A percentile compares a stretch with the other conserved stretches of the same genome.
These are phyloP conservation scores for Trametes polyzona DNA, from an alignment of 1,284 basidiomycete genomes.

Conservation along the genomic window DNA sequence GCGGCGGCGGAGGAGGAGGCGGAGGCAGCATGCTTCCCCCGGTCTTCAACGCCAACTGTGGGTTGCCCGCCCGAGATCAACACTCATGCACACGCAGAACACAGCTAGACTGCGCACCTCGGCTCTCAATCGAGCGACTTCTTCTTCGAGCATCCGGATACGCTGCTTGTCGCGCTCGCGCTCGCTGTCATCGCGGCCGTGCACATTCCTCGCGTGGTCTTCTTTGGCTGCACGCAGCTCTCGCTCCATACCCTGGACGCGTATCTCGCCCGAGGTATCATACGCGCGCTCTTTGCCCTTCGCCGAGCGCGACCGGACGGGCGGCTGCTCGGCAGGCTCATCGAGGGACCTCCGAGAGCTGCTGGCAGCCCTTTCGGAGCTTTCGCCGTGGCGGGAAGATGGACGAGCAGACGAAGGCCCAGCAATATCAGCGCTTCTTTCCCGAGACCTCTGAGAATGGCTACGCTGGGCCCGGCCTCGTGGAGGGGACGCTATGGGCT, in stretches of 20 bases:
- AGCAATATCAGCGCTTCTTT: not conserved
- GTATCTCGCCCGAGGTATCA: slow-evolving; percentile 49
- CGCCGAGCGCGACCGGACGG: slow-evolving; percentile 14
- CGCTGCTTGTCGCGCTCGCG: slow-evolving; percentile 60
- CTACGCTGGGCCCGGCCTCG: slow-evolving; percentile 8
- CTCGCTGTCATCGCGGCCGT: slow-evolving; percentile 43
- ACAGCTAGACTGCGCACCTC: slow-evolving; percentile 66
- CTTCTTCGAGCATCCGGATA: slow-evolving; percentile 68
- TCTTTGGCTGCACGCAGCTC: slow-evolving; percentile 59
- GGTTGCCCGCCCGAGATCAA: not conserved
- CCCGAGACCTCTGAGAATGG: not conserved
- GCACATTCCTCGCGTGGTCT: slow-evolving; percentile 51
- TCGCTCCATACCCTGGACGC: slow-evolving; percentile 59
- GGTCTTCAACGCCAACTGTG: slow-evolving; percentile 18
- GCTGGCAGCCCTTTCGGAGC: not conserved
- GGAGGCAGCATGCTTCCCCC: slow-evolving; percentile 20
- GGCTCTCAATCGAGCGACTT: slow-evolving; percentile 60
- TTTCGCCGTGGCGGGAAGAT: not conserved
- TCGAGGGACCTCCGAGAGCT: slow-evolving; percentile 8
- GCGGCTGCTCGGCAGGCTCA: not conserved
- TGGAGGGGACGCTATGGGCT: not conserved
- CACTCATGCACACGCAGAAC: too few species aligned
- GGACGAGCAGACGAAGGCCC: not conserved
- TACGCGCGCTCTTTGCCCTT: slow-evolving; percentile 59
- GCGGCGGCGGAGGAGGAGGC: slow-evolving; percentile 27